Evolutionary conservation across 305 asterid genomes (phyloP).

Genomic region (Plantago coronopus): DNA sequence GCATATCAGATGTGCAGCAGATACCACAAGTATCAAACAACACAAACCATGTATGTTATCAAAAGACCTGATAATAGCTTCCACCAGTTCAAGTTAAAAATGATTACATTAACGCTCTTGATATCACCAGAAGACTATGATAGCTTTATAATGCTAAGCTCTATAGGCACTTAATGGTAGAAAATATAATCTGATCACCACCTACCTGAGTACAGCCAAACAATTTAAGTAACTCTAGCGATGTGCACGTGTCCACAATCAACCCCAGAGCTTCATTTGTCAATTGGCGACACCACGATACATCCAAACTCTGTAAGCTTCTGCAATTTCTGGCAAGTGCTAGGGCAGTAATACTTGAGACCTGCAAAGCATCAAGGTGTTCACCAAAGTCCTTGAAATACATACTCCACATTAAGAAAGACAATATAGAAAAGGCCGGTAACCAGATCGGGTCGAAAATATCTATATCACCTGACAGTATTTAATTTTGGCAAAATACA

Average conservation of each 20-base stretch:
- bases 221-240: constrained; percentile 63
- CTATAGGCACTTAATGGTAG: background rate
- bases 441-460: no score
- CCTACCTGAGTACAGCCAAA: constrained; percentile 90
- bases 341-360: constrained; percentile 67
- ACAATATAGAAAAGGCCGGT: background rate
- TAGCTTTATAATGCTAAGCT: background rate
- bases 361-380: constrained; percentile 45
- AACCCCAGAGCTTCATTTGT: constrained; percentile 80
- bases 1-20: no score
- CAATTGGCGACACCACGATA: constrained; percentile 86
- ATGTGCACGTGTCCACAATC: constrained; percentile 70
- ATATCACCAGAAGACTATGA: background rate
- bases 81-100: no score
- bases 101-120: background rate
- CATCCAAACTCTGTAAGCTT: constrained; percentile 55
- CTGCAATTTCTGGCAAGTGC: constrained; percentile 61
- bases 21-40: no score
- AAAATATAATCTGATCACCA: constrained; percentile 3
- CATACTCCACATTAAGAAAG: background rate
- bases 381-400: constrained; percentile 11
- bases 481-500: no score
- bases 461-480: no score
- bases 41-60: no score
- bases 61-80: no score